Evolutionary conservation across 192 early-diverging fungal species (phyloP).

Genomic region (Coemansia sp.): DNA sequence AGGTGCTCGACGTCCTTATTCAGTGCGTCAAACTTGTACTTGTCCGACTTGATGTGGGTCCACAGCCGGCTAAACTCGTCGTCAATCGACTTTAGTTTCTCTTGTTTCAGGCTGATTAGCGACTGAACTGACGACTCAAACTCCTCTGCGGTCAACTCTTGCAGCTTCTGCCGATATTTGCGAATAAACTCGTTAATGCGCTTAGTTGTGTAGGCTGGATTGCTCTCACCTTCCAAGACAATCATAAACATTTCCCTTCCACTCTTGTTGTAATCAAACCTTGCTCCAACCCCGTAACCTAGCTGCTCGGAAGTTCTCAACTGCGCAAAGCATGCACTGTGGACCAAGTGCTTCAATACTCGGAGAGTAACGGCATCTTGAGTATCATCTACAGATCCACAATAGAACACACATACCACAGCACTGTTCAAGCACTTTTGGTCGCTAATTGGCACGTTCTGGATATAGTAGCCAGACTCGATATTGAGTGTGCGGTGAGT

Average conservation of each 20-base stretch:
- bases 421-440: constrained; percentile 79
- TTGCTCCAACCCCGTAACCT: constrained; percentile 57
- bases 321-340: constrained; percentile 85
- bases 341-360: constrained; percentile 71
- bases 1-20: constrained; percentile 13
- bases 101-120: constrained; percentile 59
- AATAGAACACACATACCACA: constrained; percentile 73
- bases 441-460: constrained; percentile 51
- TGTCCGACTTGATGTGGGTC: constrained; percentile 61
- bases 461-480: constrained; percentile 31
- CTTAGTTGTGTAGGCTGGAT: constrained; percentile 75
- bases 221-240: constrained; percentile 79
- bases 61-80: constrained; percentile 69
- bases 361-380: constrained; percentile 59
- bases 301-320: constrained; percentile 88
- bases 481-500: constrained; percentile 5
- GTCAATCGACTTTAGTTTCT: constrained; percentile 69
- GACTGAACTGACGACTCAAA: constrained; percentile 65
- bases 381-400: constrained; percentile 66
- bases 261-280: neutral
- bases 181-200: constrained; percentile 79
- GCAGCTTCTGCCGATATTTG: constrained; percentile 45
- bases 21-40: constrained; percentile 74
- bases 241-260: constrained; percentile 57
- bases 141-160: constrained; percentile 59